Evolutionary conservation across 2,329 filamentous ascomycete species (phyloP).

Genomic region (Helicocarpus griseus): DNA sequence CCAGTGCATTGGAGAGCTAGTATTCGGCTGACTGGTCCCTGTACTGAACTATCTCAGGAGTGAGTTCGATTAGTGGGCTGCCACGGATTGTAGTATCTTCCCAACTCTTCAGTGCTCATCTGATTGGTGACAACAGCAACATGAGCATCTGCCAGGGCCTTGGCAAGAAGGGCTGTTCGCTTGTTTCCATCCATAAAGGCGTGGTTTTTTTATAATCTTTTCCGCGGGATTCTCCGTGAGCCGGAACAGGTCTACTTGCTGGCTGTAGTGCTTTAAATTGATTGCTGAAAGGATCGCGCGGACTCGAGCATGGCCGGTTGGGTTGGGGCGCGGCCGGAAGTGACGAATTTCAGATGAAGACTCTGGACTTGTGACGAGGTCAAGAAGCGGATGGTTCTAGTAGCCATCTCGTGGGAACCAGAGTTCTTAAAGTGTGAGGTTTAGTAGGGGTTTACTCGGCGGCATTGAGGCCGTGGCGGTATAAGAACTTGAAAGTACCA

Average conservation of each 20-base stretch:
- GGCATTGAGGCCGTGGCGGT: too few relatives aligned
- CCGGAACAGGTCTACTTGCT: slow-evolving; percentile 18
- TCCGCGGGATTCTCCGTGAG: slow-evolving; percentile 20
- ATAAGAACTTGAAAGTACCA: too few relatives aligned
- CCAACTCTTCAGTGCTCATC: slow-evolving; percentile 9
- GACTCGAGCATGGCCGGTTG: slow-evolving; percentile 19
- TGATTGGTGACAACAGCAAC: slow-evolving; percentile 12
- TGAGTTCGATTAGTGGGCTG: slow-evolving; percentile 2
- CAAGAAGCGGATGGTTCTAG: slow-evolving; percentile 9
- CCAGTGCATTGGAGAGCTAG: background rate
- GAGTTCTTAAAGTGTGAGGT: too few relatives aligned
- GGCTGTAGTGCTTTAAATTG: slow-evolving; percentile 18
- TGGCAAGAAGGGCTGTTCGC: slow-evolving; percentile 21
- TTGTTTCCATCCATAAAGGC: slow-evolving; percentile 24
- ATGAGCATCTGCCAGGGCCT: slow-evolving; percentile 18
- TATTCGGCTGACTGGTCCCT: slow-evolving; percentile 6
- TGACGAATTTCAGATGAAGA: slow-evolving; percentile 7
- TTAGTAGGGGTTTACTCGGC: too few relatives aligned
- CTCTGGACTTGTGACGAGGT: slow-evolving; percentile 9
- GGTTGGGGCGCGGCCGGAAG: slow-evolving; percentile 9
- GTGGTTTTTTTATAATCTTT: slow-evolving; percentile 25
- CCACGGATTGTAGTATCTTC: slow-evolving; percentile 10
- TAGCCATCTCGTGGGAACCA: too few relatives aligned
- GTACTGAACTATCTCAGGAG: slow-evolving; percentile 8
- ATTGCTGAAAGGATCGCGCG: slow-evolving; percentile 19